Evolutionary conservation across 208 protist genomes (phyloP).

Genomic region (Acanthamoeba sp.): DNA sequence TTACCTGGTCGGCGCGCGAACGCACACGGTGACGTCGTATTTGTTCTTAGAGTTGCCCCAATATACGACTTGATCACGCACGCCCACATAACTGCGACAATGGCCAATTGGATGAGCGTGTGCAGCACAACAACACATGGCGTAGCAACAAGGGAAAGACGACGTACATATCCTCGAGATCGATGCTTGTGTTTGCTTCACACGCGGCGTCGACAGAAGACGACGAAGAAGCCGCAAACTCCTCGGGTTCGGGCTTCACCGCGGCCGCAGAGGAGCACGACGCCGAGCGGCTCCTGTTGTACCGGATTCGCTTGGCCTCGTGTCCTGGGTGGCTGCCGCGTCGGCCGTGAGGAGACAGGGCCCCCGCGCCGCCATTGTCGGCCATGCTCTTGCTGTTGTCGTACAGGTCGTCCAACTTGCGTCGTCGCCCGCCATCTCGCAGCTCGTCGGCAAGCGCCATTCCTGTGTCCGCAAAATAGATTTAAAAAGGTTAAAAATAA

Average conservation of each 20-base stretch:
- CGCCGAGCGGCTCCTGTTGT: neutral
- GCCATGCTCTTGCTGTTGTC: neutral
- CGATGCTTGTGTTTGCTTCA: neutral
- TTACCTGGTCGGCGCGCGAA: constrained; percentile 10
- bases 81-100: constrained; percentile 6
- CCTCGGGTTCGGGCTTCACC: constrained; percentile 4
- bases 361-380: neutral
- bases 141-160: neutral
- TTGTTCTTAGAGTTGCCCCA: constrained; percentile 66
- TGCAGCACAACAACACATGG: neutral
- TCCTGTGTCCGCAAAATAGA: neutral
- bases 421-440: neutral
- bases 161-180: constrained; percentile 14
- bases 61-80: constrained; percentile 20
- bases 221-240: neutral
- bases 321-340: neutral
- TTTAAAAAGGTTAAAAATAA: too few relatives aligned
- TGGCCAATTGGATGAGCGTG: neutral
- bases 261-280: neutral
- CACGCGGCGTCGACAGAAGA: neutral
- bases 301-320: neutral
- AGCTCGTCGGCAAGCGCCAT: neutral
- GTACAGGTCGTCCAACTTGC: neutral
- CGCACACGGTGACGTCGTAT: neutral
- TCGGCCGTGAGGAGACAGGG: neutral